Percentiles rank a stretch among this genome's conserved stretches.
phyloP scores from a whole-genome alignment of 192 early-diverging fungal genomes.

The Chytriomyces hyalinus region DNA sequence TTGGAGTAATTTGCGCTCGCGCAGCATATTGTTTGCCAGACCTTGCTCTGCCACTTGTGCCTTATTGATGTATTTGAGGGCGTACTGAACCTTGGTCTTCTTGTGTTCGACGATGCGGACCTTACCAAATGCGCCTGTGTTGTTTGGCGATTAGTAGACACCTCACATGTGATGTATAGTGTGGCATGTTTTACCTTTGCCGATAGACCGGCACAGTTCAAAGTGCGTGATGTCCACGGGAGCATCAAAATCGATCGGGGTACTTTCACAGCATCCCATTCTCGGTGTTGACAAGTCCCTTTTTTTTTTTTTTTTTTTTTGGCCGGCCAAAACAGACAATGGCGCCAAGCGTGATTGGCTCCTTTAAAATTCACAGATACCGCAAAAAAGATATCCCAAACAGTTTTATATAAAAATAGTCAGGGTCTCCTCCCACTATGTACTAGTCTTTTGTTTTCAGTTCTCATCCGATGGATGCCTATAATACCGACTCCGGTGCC shows the following conservation, averaged over 20 bases:
- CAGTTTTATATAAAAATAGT: not conserved
- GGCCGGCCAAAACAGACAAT: too few relatives aligned
- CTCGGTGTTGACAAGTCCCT: not conserved
- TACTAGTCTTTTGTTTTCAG: too few relatives aligned
- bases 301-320: not conserved
- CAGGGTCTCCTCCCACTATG: not conserved
- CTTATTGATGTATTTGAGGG: conserved; percentile 98
- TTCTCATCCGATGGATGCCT: too few relatives aligned
- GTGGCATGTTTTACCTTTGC: conserved; percentile 56
- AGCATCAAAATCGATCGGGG: conserved; percentile 42
- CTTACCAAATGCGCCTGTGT: conserved; percentile 27
- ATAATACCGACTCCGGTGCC: too few relatives aligned
- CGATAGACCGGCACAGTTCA: conserved; percentile 80
- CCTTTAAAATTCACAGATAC: too few relatives aligned
- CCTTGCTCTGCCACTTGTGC: conserved; percentile 82
- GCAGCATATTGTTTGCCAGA: conserved; percentile 87
- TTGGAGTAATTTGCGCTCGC: conserved; percentile 86
- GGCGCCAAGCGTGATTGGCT: too few relatives aligned
- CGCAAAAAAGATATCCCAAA: not conserved
- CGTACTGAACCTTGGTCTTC: conserved; percentile 75
- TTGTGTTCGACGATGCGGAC: conserved; percentile 92
- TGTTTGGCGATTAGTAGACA: not conserved
- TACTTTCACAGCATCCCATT: conserved; percentile 49
- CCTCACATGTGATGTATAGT: not conserved
- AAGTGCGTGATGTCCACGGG: conserved; percentile 76